Evolutionary conservation across 2,329 filamentous ascomycete species (phyloP).

Genomic region (Sclerotinia trifoliorum): DNA sequence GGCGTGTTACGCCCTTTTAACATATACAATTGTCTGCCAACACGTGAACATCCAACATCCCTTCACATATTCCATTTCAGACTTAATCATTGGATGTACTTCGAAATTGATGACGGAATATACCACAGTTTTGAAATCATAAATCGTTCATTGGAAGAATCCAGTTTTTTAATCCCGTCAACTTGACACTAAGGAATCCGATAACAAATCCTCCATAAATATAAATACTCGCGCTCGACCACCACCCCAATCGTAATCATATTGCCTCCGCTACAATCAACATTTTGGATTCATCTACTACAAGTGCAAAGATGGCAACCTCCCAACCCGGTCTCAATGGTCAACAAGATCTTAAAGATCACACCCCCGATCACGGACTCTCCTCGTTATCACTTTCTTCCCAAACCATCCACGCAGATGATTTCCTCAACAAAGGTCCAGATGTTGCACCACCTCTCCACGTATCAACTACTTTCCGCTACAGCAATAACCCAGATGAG

Average conservation of each 20-base stretch:
- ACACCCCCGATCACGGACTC: slow-evolving; percentile 25
- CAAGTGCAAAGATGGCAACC: slow-evolving; percentile 28
- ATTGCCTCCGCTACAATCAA: background rate
- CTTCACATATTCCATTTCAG: background rate
- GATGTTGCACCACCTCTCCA: slow-evolving; percentile 89
- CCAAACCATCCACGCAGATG: slow-evolving; percentile 77
- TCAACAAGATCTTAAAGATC: slow-evolving; percentile 26
- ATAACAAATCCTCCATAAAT: background rate
- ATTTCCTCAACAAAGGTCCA: slow-evolving; percentile 68
- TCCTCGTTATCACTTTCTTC: slow-evolving; percentile 59
- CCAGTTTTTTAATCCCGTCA: background rate
- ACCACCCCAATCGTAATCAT: background rate
- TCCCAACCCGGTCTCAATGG: slow-evolving; percentile 25
- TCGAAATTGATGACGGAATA: background rate
- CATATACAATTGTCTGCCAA: background rate
- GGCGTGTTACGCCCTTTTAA: background rate
- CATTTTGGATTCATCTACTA: background rate
- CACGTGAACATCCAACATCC: background rate
- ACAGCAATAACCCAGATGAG: slow-evolving; percentile 66
- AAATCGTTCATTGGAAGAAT: background rate
- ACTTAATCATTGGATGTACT: background rate
- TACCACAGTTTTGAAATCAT: background rate
- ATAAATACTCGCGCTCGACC: background rate
- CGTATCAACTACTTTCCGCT: slow-evolving; percentile 88
- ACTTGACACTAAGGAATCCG: background rate